Evolutionary conservation across 257 asterid genomes (phyloP), one percentile per base, ranked within the genome.

Genomic region (Coffea canephora): DNA sequence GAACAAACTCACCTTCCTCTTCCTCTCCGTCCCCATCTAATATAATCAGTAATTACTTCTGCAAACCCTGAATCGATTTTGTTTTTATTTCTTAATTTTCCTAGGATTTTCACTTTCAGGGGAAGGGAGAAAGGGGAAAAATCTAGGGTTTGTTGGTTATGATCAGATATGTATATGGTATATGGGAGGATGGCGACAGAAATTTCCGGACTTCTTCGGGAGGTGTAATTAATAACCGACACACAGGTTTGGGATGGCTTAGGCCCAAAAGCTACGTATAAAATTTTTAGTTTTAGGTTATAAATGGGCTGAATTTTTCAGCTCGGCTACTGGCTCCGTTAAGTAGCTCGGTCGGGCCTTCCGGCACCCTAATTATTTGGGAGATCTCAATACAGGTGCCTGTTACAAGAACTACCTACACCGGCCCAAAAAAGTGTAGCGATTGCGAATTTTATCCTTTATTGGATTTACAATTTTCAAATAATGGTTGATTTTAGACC

Each of bases 21-120:
- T 96, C 90, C 99, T 88, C 92, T 96, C 99, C 69, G 95, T 92
- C 76, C 95, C 98, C 97, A 92, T 93, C 87, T 76, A 82, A 82
- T 81, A 31, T 49, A 46, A 46, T 46, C 49, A 31, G 34, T 15
- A 8, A 74, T 11, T 21, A 18, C 4, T 68, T 59, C 66, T 10
- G 39, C 21, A 68, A 68, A 10, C 43, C 43, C 18, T 66, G 11
- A 27, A 8, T 66, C 5, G 7, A 66, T 27, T 66, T 36, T 31
- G 13, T 7, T 6, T 9, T 6, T 64, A 3, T 23, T 48, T 48
- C 10, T 7, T 48, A 11, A 23, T 2, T 54, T 18, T 54, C 15
- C 25, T 23, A 4, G 43, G 43, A 4, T 39, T 39, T 39, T 39
- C 43, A 39, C 43, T 64, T 23, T 23, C 39, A 7, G 39, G 13